Conservation (phyloP, 768 basidiomycete species). For the Tricholoma furcatifolium region DNA sequence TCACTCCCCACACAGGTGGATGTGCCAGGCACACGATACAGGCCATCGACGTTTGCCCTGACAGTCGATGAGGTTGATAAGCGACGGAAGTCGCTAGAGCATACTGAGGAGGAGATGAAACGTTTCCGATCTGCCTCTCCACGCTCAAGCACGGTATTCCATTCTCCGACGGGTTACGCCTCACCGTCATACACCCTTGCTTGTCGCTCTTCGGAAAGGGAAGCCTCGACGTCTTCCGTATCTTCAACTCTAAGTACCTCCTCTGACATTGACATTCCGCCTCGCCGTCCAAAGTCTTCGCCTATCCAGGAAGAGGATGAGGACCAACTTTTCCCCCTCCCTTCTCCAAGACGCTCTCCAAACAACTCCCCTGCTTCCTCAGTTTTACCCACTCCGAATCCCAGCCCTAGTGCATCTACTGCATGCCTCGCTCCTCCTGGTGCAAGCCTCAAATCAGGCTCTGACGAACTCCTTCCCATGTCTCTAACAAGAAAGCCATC, state of each 20-base stretch:
- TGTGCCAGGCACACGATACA: slow-evolving; percentile 11
- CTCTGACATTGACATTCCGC: slow-evolving; percentile 15
- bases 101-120: slow-evolving; percentile 17
- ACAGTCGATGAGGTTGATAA: slow-evolving; percentile 68
- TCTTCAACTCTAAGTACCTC: slow-evolving; percentile 9
- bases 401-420: slow-evolving; percentile 15
- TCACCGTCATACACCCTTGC: slow-evolving; percentile 1
- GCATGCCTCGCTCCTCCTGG: slow-evolving; percentile 10
- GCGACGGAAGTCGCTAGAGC: slow-evolving; percentile 47
- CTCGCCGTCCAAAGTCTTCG: slow-evolving; percentile 25
- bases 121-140: slow-evolving; percentile 13
- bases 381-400: slow-evolving; percentile 17
- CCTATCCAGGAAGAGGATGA: slow-evolving; percentile 57
- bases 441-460: slow-evolving; percentile 5
- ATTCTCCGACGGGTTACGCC: slow-evolving; percentile 17
- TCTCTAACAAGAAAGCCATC: slow-evolving; percentile 17
- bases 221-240: slow-evolving; percentile 4
- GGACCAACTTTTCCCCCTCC: slow-evolving; percentile 55
- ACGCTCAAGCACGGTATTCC: slow-evolving; percentile 9
- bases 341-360: slow-evolving; percentile 57
- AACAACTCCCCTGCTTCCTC: slow-evolving; percentile 32
- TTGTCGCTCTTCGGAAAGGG: slow-evolving; percentile 4
- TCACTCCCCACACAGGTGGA: slow-evolving; percentile 26
- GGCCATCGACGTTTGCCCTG: slow-evolving; percentile 33
- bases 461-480: slow-evolving; percentile 12